Evolutionary conservation across 306 rosid genomes (phyloP).

Genomic region (Medicago lupulina): DNA sequence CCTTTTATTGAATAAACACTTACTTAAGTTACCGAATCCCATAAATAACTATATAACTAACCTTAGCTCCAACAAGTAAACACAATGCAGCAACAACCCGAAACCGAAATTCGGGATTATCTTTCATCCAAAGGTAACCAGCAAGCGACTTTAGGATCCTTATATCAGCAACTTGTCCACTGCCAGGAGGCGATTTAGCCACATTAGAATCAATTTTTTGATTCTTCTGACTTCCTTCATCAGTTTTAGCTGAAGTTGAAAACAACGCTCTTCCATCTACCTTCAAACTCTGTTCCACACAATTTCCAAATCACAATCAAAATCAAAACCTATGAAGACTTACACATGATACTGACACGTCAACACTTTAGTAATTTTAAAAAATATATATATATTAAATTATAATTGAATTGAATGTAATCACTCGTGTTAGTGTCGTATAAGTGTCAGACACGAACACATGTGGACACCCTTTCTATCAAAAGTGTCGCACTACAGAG

Average conservation of each 20-base stretch:
- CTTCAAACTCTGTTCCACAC: conserved; percentile 45
- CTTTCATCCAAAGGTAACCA: conserved; percentile 93
- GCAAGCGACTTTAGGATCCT: conserved; percentile 86
- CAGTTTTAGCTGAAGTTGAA: conserved; percentile 50
- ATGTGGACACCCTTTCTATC: too few relatives aligned
- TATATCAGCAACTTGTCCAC: conserved; percentile 46
- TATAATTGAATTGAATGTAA: too few relatives aligned
- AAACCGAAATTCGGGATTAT: conserved; percentile 72
- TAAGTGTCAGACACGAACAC: too few relatives aligned
- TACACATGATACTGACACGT: too few relatives aligned
- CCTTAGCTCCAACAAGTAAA: conserved; percentile 95
- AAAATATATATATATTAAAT: background rate
- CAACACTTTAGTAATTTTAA: too few relatives aligned
- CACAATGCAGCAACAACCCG: conserved; percentile 84
- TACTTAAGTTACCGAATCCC: background rate
- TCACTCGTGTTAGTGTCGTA: too few relatives aligned
- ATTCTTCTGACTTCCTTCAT: conserved; percentile 44
- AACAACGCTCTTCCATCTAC: conserved; percentile 50
- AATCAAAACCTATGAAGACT: conserved; percentile 32
- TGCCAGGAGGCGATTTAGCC: conserved; percentile 32
- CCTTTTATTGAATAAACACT: background rate
- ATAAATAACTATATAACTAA: conserved; percentile 23
- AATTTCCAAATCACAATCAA: conserved; percentile 15
- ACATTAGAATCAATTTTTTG: conserved; percentile 34
- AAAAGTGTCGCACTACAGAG: too few relatives aligned